Percentiles rank a stretch among this genome's conserved stretches.
phyloP scores from a whole-genome alignment of 169 alveolate genomes.

The Eimeria brunetti region DNA sequence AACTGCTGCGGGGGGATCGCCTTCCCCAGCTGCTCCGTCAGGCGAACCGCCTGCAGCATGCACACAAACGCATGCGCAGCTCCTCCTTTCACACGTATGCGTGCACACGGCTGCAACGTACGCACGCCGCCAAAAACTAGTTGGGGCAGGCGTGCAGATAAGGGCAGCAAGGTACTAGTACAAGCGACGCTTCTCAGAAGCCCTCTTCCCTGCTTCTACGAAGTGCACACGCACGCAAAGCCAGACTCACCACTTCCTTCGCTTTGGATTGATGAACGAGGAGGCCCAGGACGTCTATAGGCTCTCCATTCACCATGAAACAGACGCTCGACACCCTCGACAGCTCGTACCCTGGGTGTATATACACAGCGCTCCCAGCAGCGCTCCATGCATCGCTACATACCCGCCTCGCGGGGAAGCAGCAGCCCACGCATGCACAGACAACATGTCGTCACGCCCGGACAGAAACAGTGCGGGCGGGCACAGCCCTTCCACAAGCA shows the following conservation, averaged over 20 bases:
- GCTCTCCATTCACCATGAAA: conserved; percentile 75
- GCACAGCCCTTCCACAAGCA: not conserved
- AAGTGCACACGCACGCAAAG: not conserved
- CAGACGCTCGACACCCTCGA: conserved; percentile 60
- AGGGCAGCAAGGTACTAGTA: not conserved
- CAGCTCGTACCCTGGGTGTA: conserved; percentile 45
- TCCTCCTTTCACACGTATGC: not conserved
- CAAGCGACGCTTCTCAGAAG: not conserved
- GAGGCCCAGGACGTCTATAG: conserved; percentile 66
- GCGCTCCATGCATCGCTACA: not conserved
- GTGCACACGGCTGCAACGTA: not conserved
- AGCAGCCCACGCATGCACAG: not conserved
- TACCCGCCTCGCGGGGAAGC: not conserved
- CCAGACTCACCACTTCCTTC: conserved; percentile 47
- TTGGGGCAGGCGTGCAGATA: not conserved
- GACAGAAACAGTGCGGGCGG: not conserved
- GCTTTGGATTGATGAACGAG: conserved; percentile 69
- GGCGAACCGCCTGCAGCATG: conserved; percentile 44
- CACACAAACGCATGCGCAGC: conserved; percentile 9
- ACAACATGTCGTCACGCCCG: not conserved
- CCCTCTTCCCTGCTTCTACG: not conserved
- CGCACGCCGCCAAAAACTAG: not conserved
- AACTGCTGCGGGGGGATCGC: conserved; percentile 93
- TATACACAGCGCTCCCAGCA: not conserved
- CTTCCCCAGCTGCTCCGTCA: conserved; percentile 83